These are phyloP conservation scores for Penicillium daleae DNA, from an alignment of 495 filamentous ascomycete genomes.

Conservation along the genomic window DNA sequence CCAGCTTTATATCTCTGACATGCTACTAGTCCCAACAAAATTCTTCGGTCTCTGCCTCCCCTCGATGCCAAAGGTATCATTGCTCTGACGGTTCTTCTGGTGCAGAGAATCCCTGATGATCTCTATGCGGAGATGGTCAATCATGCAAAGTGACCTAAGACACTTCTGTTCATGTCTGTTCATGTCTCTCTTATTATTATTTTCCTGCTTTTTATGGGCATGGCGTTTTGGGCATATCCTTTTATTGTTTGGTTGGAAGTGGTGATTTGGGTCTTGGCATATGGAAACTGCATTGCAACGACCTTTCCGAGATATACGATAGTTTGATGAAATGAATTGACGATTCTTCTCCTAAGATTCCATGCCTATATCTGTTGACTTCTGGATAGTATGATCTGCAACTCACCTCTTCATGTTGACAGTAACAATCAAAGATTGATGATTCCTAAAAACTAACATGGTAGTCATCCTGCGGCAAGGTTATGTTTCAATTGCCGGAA, in stretches of 20 bases:
- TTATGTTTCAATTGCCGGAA: neutral
- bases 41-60: slow-evolving; percentile 86
- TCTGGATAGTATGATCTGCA: too few species aligned
- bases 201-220: slow-evolving; percentile 15
- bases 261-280: slow-evolving; percentile 15
- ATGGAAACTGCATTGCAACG: slow-evolving; percentile 23
- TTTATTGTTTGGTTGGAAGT: slow-evolving; percentile 11
- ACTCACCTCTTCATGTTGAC: neutral
- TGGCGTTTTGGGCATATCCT: slow-evolving; percentile 27
- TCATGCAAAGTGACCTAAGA: slow-evolving; percentile 70
- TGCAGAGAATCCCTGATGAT: slow-evolving; percentile 83
- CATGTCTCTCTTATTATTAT: slow-evolving; percentile 1
- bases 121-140: slow-evolving; percentile 85
- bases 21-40: slow-evolving; percentile 76
- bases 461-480: neutral
- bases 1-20: slow-evolving; percentile 20
- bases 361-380: neutral
- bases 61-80: slow-evolving; percentile 83
- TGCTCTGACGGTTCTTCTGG: slow-evolving; percentile 73
- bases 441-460: neutral
- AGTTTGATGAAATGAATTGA: slow-evolving; percentile 31
- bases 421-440: neutral
- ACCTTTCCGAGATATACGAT: slow-evolving; percentile 21
- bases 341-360: slow-evolving; percentile 14
- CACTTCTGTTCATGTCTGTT: neutral